Conservation (phyloP, 2,329 filamentous ascomycete genomes). For the Verticillium nonalfalfae region DNA sequence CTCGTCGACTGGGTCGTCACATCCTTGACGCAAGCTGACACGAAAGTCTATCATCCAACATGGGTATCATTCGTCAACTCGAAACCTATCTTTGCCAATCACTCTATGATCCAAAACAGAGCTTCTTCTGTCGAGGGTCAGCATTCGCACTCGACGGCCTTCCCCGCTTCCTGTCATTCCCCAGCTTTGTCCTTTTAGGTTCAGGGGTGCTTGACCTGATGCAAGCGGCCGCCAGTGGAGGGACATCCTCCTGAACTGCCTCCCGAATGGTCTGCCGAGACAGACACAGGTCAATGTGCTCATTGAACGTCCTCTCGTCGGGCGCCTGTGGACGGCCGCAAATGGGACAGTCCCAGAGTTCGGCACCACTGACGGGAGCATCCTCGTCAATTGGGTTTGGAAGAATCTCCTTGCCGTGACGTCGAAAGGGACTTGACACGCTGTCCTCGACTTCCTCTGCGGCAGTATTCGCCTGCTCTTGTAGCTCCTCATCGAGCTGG, state of each 20-base stretch:
- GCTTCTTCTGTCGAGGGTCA: conserved; percentile 44
- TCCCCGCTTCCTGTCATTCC: conserved; percentile 29
- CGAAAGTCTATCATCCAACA: neutral
- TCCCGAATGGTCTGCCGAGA: conserved; percentile 83
- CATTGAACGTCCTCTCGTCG: conserved; percentile 75
- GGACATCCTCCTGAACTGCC: conserved; percentile 54
- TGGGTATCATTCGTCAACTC: conserved; percentile 4
- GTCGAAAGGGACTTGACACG: conserved; percentile 16
- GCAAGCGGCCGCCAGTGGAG: conserved; percentile 6
- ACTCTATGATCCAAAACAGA: conserved; percentile 39
- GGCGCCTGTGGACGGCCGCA: conserved; percentile 71
- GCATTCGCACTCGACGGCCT: conserved; percentile 16
- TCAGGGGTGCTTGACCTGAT: conserved; percentile 22
- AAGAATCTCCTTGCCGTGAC: conserved; percentile 46
- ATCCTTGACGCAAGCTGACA: neutral
- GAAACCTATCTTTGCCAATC: neutral
- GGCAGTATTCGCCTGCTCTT: conserved; percentile 44
- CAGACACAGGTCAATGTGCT: conserved; percentile 87
- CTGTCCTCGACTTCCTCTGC: conserved; percentile 51
- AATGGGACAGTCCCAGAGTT: conserved; percentile 76
- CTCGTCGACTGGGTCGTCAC: neutral
- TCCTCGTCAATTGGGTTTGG: conserved; percentile 33
- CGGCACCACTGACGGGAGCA: conserved; percentile 31
- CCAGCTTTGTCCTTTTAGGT: conserved; percentile 25
- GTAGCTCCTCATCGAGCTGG: conserved; percentile 11